These are phyloP conservation scores for Citrus glauca DNA, from an alignment of 345 rosid species.

Conservation along the genomic window DNA sequence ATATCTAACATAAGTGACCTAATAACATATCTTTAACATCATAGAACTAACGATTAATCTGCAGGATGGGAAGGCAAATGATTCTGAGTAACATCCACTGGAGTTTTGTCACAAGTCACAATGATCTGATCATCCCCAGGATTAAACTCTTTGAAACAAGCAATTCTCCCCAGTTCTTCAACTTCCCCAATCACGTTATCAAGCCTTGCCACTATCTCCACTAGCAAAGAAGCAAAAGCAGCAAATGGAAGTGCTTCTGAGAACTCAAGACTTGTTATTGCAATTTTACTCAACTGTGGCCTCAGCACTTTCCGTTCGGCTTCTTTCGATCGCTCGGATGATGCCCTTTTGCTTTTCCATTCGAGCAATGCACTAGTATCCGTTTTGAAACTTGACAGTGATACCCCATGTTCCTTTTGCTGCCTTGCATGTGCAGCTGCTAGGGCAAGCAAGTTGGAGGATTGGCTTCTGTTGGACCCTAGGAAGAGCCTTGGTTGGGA, in stretches of 20 bases:
- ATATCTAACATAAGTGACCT: too few species aligned
- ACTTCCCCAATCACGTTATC: slow-evolving; percentile 68
- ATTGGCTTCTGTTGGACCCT: slow-evolving; percentile 48
- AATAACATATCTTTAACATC: too few species aligned
- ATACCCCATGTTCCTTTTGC: slow-evolving; percentile 20
- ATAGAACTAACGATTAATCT: slow-evolving; percentile 9
- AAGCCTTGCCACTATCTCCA: slow-evolving; percentile 73
- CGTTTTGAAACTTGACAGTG: slow-evolving; percentile 57
- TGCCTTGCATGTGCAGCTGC: slow-evolving; percentile 46
- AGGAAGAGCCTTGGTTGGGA: slow-evolving; percentile 79
- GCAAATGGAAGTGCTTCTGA: slow-evolving; percentile 90
- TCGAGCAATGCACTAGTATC: slow-evolving; percentile 59
- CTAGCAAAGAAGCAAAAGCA: slow-evolving; percentile 73
- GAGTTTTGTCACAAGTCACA: slow-evolving; percentile 27
- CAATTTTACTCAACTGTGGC: slow-evolving; percentile 66
- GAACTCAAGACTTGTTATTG: slow-evolving; percentile 61
- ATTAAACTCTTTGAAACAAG: slow-evolving; percentile 56
- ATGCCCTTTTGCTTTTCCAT: slow-evolving; percentile 46
- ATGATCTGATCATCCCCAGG: slow-evolving; percentile 29
- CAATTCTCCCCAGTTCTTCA: slow-evolving; percentile 64
- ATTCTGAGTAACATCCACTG: slow-evolving; percentile 15
- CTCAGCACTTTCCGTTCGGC: slow-evolving; percentile 50
- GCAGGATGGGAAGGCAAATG: slow-evolving; percentile 28
- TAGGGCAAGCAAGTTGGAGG: slow-evolving; percentile 37
- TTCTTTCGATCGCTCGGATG: slow-evolving; percentile 20